A percentile compares a stretch with the other conserved stretches of the same genome.
Conservation (phyloP, 495 filamentous ascomycete species). For the Glarea lozoyensis region DNA sequence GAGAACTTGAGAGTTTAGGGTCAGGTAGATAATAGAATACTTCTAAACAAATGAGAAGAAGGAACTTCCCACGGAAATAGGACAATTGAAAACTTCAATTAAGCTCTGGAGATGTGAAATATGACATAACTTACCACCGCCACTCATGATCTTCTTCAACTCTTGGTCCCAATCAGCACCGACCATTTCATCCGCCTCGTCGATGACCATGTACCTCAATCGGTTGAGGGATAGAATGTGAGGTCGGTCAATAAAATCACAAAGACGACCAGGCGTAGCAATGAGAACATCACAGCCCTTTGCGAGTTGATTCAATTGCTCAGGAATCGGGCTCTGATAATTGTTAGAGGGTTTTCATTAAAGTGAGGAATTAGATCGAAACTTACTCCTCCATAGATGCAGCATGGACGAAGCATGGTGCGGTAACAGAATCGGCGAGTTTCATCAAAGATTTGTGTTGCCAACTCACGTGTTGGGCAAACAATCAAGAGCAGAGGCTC, state of each 20-base stretch:
- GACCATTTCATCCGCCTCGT: slow-evolving; percentile 93
- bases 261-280: slow-evolving; percentile 76
- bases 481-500: slow-evolving; percentile 84
- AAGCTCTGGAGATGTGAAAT: background rate
- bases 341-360: too few relatives aligned
- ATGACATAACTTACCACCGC: slow-evolving; percentile 51
- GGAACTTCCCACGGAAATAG: too few relatives aligned
- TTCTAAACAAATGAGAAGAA: too few relatives aligned
- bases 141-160: slow-evolving; percentile 61
- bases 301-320: slow-evolving; percentile 62
- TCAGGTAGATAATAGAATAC: too few relatives aligned
- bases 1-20: background rate
- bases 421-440: slow-evolving; percentile 85
- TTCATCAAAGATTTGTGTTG: slow-evolving; percentile 91
- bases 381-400: slow-evolving; percentile 85
- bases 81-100: too few relatives aligned
- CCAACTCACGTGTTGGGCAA: slow-evolving; percentile 81
- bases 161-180: slow-evolving; percentile 63
- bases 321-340: slow-evolving; percentile 46
- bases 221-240: slow-evolving; percentile 62
- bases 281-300: slow-evolving; percentile 87
- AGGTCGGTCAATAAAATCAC: slow-evolving; percentile 68
- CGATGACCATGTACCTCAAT: slow-evolving; percentile 76
- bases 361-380: too few relatives aligned
- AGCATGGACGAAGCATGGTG: slow-evolving; percentile 88